Base-by-base conservation (phyloP, 2,329 filamentous ascomycete genomes). In the Lecanosticta acicola region DNA sequence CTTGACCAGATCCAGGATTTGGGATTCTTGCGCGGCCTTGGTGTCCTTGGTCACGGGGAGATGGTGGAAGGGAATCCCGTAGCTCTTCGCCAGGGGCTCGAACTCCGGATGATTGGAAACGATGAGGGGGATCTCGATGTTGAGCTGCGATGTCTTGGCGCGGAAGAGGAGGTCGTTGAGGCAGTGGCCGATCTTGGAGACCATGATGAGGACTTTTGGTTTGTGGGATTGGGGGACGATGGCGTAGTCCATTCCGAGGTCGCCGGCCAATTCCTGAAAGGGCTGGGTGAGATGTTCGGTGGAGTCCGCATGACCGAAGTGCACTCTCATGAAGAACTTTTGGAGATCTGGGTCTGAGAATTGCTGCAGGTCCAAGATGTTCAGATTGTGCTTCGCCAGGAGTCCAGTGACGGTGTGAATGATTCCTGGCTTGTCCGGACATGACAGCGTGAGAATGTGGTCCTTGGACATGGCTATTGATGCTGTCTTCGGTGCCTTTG, bases 271-370 rank as follows among this genome's bases (percentile, higher is more conserved):
- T 34, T 73, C 67, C 20, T 72, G 68, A 58, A 91, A 83, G 4
- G 78, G 75, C 45, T 64, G 66, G 5, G 62, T 66, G 39, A 88
- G 71, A 53, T 77, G 68, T 49, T 64, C 65, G 4, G 72, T 68
- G 32, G 73, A 66, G 4, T 66, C 55, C 3, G 73, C 74, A 49
- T 84, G 78, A 8, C 80, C 83, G 59, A 91, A 91, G 67, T 90
- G 86, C 58, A 91, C 85, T 64, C 87, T 80, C 87, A 93, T 91
- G 72, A 93, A 93, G 74, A 93, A 93, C 47, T 78, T 83, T 63
- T 85, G 72, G 16, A 83, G 85, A 18, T 74, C 78, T 19, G 81
- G 79, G 68, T 91, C 87, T 34, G 81, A 85, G 73, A 87, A 93
- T 70, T 93, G 87, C 69, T 89, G 86, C 54, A 89, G 78, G 68